Evolutionary conservation across 768 basidiomycete species (phyloP).

Genomic region (Auricularia sp.): DNA sequence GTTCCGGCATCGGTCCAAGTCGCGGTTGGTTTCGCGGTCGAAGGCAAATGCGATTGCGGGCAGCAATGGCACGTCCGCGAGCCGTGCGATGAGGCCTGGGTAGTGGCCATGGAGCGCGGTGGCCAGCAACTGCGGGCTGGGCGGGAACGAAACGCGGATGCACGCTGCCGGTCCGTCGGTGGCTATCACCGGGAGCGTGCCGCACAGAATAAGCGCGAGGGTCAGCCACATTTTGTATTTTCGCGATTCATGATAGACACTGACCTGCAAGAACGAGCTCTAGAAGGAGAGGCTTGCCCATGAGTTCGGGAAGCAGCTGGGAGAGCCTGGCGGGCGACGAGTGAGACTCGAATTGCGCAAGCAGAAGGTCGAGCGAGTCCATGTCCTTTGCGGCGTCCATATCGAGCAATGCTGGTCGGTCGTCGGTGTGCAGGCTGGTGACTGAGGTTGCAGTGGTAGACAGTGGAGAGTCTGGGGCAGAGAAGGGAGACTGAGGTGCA

Average conservation of each 20-base stretch:
- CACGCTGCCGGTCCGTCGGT: conserved; percentile 85
- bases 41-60: not conserved
- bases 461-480: not conserved
- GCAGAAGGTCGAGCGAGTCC: not conserved
- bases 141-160: conserved; percentile 15
- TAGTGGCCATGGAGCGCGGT: not conserved
- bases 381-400: not conserved
- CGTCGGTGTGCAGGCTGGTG: not conserved
- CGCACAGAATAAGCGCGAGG: no score
- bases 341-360: not conserved
- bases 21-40: not conserved
- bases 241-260: not conserved
- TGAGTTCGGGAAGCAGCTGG: not conserved
- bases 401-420: not conserved
- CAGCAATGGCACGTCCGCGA: not conserved
- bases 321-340: not conserved
- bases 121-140: not conserved
- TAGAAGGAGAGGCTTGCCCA: not conserved
- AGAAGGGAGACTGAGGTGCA: not conserved
- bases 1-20: not conserved
- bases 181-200: conserved; percentile 87
- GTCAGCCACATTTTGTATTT: no score
- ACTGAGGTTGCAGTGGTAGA: not conserved
- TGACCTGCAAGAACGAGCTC: not conserved
- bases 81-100: not conserved